phyloP scores from a whole-genome alignment of 306 rosid genomes.

The Trichosanthes cucumerina region DNA sequence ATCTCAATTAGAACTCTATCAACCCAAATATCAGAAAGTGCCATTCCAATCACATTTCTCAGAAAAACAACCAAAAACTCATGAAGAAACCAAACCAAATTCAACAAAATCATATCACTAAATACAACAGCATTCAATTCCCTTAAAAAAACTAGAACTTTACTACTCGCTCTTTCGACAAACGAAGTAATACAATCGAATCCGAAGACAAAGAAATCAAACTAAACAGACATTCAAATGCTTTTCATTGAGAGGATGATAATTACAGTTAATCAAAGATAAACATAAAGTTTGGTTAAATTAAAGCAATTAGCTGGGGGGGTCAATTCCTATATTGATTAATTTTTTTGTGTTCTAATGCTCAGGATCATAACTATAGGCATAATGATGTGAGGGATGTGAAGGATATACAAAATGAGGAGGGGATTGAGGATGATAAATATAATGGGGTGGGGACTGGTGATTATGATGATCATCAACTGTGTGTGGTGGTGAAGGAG shows the following conservation, averaged over 20 bases:
- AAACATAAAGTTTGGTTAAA: not conserved
- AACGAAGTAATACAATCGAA: not conserved
- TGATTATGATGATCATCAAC: slow-evolving; percentile 18
- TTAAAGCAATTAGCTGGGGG: not conserved
- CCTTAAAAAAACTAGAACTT: too few species aligned
- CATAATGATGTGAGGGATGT: slow-evolving; percentile 16
- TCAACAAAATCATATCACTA: too few species aligned
- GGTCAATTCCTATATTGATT: not conserved
- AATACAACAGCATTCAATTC: too few species aligned
- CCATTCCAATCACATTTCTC: too few species aligned
- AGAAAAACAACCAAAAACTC: too few species aligned
- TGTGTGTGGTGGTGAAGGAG: slow-evolving; percentile 42
- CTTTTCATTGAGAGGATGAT: not conserved
- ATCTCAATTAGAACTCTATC: too few species aligned
- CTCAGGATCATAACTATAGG: slow-evolving; percentile 3
- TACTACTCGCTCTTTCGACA: not conserved
- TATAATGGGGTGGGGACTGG: slow-evolving; percentile 36
- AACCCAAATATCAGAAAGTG: too few species aligned
- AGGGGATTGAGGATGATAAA: slow-evolving; percentile 33
- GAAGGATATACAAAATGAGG: slow-evolving; percentile 29
- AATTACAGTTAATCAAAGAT: not conserved
- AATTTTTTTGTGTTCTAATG: not conserved
- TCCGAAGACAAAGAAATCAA: not conserved
- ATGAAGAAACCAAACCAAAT: too few species aligned
- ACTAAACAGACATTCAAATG: not conserved